These are phyloP conservation scores for Massariosphaeria phaeospora DNA, from an alignment of 495 filamentous ascomycete genomes.

Conservation along the genomic window DNA sequence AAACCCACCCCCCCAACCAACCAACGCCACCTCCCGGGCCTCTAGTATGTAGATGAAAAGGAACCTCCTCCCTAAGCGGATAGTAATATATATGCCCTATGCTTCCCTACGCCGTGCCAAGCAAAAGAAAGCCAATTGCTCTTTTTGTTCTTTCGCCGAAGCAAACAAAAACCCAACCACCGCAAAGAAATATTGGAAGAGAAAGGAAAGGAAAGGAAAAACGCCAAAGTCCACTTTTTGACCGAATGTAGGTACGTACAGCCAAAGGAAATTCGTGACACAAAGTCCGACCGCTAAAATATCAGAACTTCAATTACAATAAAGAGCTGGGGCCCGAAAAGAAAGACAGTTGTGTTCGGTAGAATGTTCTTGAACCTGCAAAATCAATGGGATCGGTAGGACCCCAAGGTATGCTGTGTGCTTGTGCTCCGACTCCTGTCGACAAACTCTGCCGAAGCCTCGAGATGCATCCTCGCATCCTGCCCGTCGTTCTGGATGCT, in stretches of 20 bases:
- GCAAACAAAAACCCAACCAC: background rate
- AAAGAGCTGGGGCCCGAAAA: background rate
- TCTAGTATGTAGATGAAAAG: too few relatives aligned
- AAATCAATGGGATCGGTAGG: background rate
- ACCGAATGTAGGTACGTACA: constrained; percentile 1
- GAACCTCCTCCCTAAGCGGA: too few relatives aligned
- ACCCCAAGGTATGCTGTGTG: constrained; percentile 1
- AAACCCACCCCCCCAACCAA: too few relatives aligned
- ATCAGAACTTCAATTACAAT: constrained; percentile 9
- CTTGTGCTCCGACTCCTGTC: constrained; percentile 27
- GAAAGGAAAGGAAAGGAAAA: background rate
- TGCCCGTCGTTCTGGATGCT: constrained; percentile 44
- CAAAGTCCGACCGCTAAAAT: background rate
- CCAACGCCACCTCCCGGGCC: too few relatives aligned
- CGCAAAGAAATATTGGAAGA: too few relatives aligned
- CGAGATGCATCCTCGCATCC: constrained; percentile 23
- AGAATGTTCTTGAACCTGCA: background rate
- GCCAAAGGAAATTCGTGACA: constrained; percentile 3
- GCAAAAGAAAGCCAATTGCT: too few relatives aligned
- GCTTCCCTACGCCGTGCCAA: too few relatives aligned
- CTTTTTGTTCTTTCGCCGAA: too few relatives aligned
- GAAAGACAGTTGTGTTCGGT: background rate
- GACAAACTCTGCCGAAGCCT: constrained; percentile 35
- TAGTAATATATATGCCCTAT: too few relatives aligned
- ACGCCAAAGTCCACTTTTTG: constrained; percentile 8